Percentiles rank a stretch among this genome's conserved stretches.
Evolutionary conservation across 2,329 filamentous ascomycete species (phyloP).

Genomic region (Ilyonectria robusta): DNA sequence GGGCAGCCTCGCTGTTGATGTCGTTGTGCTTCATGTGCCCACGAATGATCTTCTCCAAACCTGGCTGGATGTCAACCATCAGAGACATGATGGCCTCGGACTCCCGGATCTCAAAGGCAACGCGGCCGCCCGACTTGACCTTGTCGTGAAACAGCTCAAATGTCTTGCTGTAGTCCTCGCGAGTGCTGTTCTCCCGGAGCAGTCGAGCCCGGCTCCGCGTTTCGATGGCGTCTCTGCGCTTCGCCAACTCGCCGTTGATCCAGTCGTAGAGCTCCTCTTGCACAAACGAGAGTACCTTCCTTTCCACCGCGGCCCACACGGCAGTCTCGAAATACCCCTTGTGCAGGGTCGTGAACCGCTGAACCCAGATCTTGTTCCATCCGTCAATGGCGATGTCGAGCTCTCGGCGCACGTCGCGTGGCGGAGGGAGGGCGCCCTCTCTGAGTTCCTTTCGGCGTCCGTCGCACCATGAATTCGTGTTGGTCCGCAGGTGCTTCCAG

Average conservation of each 20-base stretch:
- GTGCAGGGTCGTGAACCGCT: slow-evolving; percentile 25
- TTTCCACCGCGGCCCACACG: neutral
- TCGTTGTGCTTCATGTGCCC: neutral
- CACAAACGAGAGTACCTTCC: neutral
- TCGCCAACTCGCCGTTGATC: slow-evolving; percentile 5
- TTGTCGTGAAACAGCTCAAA: neutral
- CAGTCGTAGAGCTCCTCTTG: slow-evolving; percentile 10
- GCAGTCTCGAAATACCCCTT: slow-evolving; percentile 11
- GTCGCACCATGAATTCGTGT: slow-evolving; percentile 26
- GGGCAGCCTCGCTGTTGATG: neutral
- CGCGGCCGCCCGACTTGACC: neutral
- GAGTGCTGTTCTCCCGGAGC: neutral
- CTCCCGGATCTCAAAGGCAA: slow-evolving; percentile 16
- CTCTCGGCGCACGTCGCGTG: neutral
- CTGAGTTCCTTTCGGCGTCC: slow-evolving; percentile 9
- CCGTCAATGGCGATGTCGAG: slow-evolving; percentile 32
- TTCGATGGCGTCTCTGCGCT: slow-evolving; percentile 21
- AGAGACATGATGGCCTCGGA: slow-evolving; percentile 35
- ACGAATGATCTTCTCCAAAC: neutral
- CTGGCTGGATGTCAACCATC: slow-evolving; percentile 29
- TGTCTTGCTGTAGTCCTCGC: slow-evolving; percentile 5
- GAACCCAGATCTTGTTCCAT: slow-evolving; percentile 37
- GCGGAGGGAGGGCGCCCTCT: slow-evolving; percentile 7
- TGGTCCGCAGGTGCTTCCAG: neutral
- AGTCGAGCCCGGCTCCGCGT: neutral